A percentile compares a stretch with the other conserved stretches of the same genome.
These are phyloP conservation scores for Kingdonia uniflora DNA, from an alignment of 164 flowering plant genomes.

Conservation along the genomic window DNA sequence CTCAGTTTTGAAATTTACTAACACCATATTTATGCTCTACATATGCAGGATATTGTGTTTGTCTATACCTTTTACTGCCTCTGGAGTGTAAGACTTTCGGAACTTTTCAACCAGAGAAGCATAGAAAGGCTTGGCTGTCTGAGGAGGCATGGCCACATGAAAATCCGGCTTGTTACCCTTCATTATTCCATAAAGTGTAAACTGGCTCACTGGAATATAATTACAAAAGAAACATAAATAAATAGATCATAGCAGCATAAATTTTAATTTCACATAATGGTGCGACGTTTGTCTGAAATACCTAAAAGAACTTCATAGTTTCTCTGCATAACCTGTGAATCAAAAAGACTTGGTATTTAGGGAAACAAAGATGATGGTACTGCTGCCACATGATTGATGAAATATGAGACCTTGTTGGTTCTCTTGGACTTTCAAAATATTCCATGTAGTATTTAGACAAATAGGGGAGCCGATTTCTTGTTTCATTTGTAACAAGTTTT, in stretches of 20 bases:
- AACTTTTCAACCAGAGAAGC: conserved; percentile 69
- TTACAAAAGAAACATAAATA: not conserved
- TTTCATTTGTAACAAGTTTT: no score
- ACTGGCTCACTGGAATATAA: conserved; percentile 74
- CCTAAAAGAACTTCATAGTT: conserved; percentile 76
- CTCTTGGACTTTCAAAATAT: no score
- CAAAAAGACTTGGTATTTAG: no score
- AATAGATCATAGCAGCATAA: not conserved
- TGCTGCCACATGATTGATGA: no score
- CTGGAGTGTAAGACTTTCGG: conserved; percentile 44
- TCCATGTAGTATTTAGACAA: no score
- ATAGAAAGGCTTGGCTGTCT: conserved; percentile 79
- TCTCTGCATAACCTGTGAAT: conserved; percentile 83
- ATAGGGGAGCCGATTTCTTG: no score
- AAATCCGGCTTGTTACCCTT: conserved; percentile 99
- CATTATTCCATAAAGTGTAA: conserved; percentile 77
- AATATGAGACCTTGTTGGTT: no score
- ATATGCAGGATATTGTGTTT: not conserved
- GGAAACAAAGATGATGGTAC: no score
- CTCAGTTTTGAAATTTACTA: no score
- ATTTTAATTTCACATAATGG: not conserved
- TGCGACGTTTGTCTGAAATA: conserved; percentile 12
- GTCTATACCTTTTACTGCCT: conserved; percentile 55
- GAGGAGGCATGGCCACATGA: conserved; percentile 93
- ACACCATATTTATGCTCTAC: no score